Base-by-base conservation (phyloP, 1,284 basidiomycete genomes). In the Ceratobasidium papillatum region DNA sequence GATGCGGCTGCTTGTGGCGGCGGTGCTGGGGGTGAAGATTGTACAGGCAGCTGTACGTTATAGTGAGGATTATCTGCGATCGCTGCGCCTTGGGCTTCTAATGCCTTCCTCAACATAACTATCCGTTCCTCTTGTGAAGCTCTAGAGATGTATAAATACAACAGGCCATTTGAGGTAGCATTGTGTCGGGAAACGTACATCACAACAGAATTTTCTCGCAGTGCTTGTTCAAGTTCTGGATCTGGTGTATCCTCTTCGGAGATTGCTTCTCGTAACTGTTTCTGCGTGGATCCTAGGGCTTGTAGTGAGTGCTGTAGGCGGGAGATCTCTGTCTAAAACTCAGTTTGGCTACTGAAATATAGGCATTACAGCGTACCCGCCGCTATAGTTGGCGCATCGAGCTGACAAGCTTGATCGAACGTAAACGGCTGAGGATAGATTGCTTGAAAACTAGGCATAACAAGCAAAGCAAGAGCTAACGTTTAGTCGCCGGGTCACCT, bases 81-180 rank as follows among this genome's bases (percentile, higher is more conserved):
- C n/a, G 75, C 62, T 38, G 63, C 75, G 34, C 75, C 75, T 45
- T 74, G 72, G 1, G 62, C 49, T 25, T 76, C 75, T 38, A 76
- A 30, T 17, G 75, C 75, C 36, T 62, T 59, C 36, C 75, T 72
- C n/a, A 76, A 27, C 72, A 76, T 74, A 19, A 63, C 30, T 34
- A 76, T 68, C 43, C 75, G 41, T 27, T 76, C 75, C 38, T 76
- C 75, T 45, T 76, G 75, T 1, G 75, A 76, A n/a, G 61, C 71
- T 65, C 75, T 76, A 47, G 3, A 27, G 11, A 12, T 51, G 52
- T 41, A 14, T 34, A 19, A 30, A 51, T 49, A 41, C 19, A 32
- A 34, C 30, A 19, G 56, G 14, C 32, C 3, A 47, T 25, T 25
- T 30, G 25, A n/a, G n/a, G 25, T 17, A 8, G 19, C 8, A 27